Evolutionary conservation across 805 yeast species (phyloP), one percentile per base, ranked within the genome.

Genomic region (Ogataea sp.): DNA sequence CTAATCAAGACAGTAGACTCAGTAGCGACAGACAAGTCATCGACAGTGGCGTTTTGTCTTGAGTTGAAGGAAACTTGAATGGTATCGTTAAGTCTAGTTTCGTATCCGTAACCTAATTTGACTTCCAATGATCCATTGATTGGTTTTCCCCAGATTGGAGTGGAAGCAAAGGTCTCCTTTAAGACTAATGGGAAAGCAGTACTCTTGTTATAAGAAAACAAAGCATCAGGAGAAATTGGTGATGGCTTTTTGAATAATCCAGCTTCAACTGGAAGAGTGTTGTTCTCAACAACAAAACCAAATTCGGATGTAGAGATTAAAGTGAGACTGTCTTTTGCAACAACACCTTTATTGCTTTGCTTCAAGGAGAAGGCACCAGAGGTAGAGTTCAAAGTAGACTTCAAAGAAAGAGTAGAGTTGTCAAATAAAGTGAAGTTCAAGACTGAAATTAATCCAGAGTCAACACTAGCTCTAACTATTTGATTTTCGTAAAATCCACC

Each of bases 381-480:
- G n/a, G 52, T 50, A 21, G 48, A 18, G 38, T 46, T 46, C 26
- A 38, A 39, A 20, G 35, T 43, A 30, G 51, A 39, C 36, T 50
- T 47, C 38, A 49, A 52, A 38, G 36, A 44, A 20, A 46, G 36
- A 16, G 49, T 44, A 14, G 55, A 34, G 32, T 48, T 49, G 39
- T 58, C 56, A 23, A 37, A 36, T 37, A 55, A 49, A 20, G 56
- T 52, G 48, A 56, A 54, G 45, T 53, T 54, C 42, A 54, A 50
- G 25, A 43, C 39, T 16, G 60, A 45, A 20, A 37, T 26, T 24
- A 49, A 39, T 36, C 50, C 48, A 18, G 50, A 32, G 20, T 34
- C 33, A 21, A 51, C 36, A 11, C 20, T 37, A 11, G 52, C 30
- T 30, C 52, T 49, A 33, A 51, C 51, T 33, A 53, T 49, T 42